A percentile compares a stretch with the other conserved stretches of the same genome.
Evolutionary conservation across 1,284 basidiomycete species (phyloP).

Genomic region (Ustanciosporium gigantosporum): DNA sequence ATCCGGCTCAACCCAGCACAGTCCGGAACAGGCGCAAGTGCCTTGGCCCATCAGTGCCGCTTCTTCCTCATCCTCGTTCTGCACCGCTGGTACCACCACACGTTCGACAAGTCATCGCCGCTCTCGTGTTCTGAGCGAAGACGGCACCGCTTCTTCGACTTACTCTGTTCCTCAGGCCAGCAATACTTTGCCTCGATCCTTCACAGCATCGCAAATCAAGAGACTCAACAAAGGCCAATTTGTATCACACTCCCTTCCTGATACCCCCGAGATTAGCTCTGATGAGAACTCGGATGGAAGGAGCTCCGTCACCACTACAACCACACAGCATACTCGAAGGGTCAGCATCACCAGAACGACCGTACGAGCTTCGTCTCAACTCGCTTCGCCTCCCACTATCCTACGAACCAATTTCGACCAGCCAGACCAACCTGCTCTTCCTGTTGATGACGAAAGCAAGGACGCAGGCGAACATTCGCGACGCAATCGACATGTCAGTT

Average conservation of each 20-base stretch:
- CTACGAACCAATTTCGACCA: slow-evolving; percentile 29
- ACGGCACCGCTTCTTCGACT: slow-evolving; percentile 16
- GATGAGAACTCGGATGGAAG: slow-evolving; percentile 29
- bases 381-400: slow-evolving; percentile 23
- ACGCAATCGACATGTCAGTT: slow-evolving; percentile 33
- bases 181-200: background rate
- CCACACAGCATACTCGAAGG: slow-evolving; percentile 15
- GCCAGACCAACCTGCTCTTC: slow-evolving; percentile 12
- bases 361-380: slow-evolving; percentile 2
- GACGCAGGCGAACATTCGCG: slow-evolving; percentile 1
- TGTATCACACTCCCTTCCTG: slow-evolving; percentile 12
- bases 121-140: slow-evolving; percentile 42
- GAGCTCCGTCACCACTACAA: slow-evolving; percentile 18
- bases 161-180: slow-evolving; percentile 4
- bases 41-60: too few relatives aligned
- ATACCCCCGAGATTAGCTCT: slow-evolving; percentile 40
- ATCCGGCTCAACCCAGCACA: too few relatives aligned
- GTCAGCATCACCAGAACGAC: slow-evolving; percentile 22
- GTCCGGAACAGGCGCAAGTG: background rate
- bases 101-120: slow-evolving; percentile 25
- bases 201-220: background rate
- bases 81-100: slow-evolving; percentile 2
- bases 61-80: background rate
- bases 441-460: background rate
- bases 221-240: too few relatives aligned